These are phyloP conservation scores for Tilletia indica DNA, from an alignment of 1,284 basidiomycete species.

Conservation along the genomic window DNA sequence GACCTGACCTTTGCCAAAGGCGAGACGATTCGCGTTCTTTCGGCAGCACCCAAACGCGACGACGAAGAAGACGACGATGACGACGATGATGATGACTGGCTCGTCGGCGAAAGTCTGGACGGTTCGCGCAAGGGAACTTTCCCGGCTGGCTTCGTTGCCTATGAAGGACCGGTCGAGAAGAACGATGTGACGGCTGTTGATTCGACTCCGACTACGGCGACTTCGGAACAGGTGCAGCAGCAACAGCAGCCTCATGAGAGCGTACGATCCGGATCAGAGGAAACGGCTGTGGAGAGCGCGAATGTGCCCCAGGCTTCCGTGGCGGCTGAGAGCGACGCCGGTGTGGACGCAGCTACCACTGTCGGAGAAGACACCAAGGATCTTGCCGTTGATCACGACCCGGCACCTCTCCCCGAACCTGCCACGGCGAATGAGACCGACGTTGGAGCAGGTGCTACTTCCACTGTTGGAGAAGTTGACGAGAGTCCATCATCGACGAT, in stretches of 20 bases:
- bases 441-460: too few species aligned
- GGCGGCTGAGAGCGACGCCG: conserved; percentile 22
- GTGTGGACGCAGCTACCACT: conserved; percentile 32
- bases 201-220: too few species aligned
- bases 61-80: conserved; percentile 35
- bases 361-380: conserved; percentile 18
- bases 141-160: conserved; percentile 49
- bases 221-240: too few species aligned
- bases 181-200: conserved; percentile 26
- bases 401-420: too few species aligned
- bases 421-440: too few species aligned
- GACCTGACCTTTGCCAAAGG: conserved; percentile 51
- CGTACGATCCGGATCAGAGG: too few species aligned
- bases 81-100: conserved; percentile 56
- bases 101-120: conserved; percentile 51
- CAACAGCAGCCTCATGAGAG: too few species aligned
- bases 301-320: too few species aligned
- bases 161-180: conserved; percentile 27
- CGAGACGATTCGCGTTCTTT: conserved; percentile 49
- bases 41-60: conserved; percentile 35
- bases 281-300: too few species aligned
- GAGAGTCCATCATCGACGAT: too few species aligned
- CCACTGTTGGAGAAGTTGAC: too few species aligned
- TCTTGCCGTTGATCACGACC: too few species aligned
- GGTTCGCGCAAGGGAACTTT: conserved; percentile 51